Percentiles rank a stretch among this genome's conserved stretches.
Conservation (phyloP, 495 filamentous ascomycete species). For the Hypoxylon crocopeplum region DNA sequence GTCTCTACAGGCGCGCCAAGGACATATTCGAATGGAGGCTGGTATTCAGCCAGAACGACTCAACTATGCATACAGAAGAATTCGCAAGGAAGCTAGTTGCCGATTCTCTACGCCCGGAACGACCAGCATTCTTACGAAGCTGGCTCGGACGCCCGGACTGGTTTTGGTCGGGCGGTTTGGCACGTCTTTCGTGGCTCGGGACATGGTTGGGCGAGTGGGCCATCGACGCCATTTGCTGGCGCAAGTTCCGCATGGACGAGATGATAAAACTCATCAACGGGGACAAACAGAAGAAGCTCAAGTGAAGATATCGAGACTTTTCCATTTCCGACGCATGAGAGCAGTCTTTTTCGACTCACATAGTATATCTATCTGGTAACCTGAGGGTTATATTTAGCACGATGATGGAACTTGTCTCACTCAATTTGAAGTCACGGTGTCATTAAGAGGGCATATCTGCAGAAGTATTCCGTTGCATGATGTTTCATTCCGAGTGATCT, state of each 20-base stretch:
- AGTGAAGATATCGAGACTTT: conserved; percentile 17
- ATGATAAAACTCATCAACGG: conserved; percentile 44
- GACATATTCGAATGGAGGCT: conserved; percentile 52
- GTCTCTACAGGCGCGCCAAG: conserved; percentile 49
- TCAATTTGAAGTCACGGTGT: no score
- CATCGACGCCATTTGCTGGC: conserved; percentile 47
- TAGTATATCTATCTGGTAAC: not conserved
- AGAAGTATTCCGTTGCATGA: no score
- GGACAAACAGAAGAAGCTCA: conserved; percentile 38
- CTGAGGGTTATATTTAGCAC: no score
- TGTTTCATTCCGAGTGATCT: no score
- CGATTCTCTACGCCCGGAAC: conserved; percentile 45
- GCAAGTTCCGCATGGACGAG: conserved; percentile 45
- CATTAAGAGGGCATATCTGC: no score
- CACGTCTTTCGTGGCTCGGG: conserved; percentile 44
- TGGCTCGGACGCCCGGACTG: conserved; percentile 57
- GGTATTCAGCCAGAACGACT: conserved; percentile 53
- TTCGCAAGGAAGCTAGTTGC: conserved; percentile 48
- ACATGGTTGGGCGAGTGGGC: conserved; percentile 49
- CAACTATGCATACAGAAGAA: conserved; percentile 47
- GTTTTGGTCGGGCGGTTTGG: conserved; percentile 54
- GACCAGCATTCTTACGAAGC: conserved; percentile 41
- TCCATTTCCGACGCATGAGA: not conserved
- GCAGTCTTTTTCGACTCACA: not conserved
- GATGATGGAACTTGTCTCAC: no score